These are phyloP conservation scores for Globisporangium splendens DNA, from an alignment of 352 stramenopile genomes.

Conservation along the genomic window DNA sequence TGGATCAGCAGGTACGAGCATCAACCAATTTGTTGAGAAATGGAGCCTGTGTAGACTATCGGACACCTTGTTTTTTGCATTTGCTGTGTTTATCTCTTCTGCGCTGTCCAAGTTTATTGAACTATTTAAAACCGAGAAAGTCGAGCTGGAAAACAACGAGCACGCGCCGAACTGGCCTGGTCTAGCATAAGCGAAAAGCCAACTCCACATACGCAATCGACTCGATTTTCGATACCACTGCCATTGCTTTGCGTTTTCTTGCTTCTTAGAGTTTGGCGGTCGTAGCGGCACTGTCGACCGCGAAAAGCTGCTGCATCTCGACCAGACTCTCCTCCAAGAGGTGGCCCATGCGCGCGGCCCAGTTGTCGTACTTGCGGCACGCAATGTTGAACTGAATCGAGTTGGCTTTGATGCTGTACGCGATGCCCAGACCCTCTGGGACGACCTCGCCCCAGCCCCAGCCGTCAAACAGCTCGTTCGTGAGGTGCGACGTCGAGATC, in stretches of 20 bases:
- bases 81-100: too few species aligned
- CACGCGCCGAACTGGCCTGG: slow-evolving; percentile 66
- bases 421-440: slow-evolving; percentile 71
- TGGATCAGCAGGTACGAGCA: slow-evolving; percentile 72
- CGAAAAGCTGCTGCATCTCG: slow-evolving; percentile 76
- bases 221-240: neutral
- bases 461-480: slow-evolving; percentile 78
- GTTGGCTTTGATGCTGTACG: slow-evolving; percentile 77
- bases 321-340: slow-evolving; percentile 72
- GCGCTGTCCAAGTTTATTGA: slow-evolving; percentile 62
- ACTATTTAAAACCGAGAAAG: slow-evolving; percentile 77
- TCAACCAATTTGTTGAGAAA: neutral
- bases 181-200: neutral
- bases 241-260: neutral
- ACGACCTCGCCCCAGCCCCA: slow-evolving; percentile 85
- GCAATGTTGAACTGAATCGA: slow-evolving; percentile 85
- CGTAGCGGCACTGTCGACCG: slow-evolving; percentile 12
- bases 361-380: slow-evolving; percentile 50
- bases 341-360: slow-evolving; percentile 60
- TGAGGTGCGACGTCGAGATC: slow-evolving; percentile 80
- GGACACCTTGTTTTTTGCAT: too few species aligned
- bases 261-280: slow-evolving; percentile 30
- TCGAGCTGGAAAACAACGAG: slow-evolving; percentile 52
- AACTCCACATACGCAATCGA: too few species aligned
- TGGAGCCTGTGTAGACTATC: neutral